Percentiles rank a stretch among this genome's conserved stretches.
phyloP scores from a whole-genome alignment of 495 filamentous ascomycete species.

The Tuber microsphaerosporum region DNA sequence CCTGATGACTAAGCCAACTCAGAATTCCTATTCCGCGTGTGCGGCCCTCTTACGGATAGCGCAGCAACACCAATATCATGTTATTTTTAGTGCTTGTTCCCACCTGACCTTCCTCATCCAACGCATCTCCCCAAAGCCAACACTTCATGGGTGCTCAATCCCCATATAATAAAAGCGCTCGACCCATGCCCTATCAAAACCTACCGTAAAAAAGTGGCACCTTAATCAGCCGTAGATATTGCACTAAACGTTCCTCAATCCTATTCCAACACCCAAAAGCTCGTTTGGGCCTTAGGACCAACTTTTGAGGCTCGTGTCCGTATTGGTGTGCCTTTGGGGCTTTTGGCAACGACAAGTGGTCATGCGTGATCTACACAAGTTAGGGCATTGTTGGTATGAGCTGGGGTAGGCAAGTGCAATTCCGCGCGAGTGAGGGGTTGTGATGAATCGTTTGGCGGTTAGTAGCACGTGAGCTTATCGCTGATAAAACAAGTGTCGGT shows the following conservation, averaged over 20 bases:
- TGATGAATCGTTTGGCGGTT: not conserved
- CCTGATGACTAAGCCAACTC: not conserved
- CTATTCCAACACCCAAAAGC: not conserved
- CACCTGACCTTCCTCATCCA: not conserved
- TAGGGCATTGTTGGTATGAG: not conserved
- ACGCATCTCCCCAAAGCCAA: not conserved
- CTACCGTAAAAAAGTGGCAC: not conserved
- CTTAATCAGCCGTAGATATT: not conserved
- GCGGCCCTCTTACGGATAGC: not conserved
- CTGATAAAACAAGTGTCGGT: not conserved
- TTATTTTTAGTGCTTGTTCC: not conserved
- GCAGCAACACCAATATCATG: not conserved
- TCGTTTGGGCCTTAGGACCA: not conserved
- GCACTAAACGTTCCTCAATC: not conserved
- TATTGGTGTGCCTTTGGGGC: not conserved
- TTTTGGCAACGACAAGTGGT: not conserved
- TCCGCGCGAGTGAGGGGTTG: not conserved
- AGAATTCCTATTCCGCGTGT: not conserved
- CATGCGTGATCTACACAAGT: not conserved
- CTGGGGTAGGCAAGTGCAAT: not conserved
- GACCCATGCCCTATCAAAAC: not conserved
- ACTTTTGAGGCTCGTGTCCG: not conserved
- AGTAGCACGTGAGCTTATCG: not conserved
- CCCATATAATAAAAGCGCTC: not conserved
- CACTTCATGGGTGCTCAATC: not conserved